Conservation (phyloP, 2,329 filamentous ascomycete species). For the Scytalidium sp. region DNA sequence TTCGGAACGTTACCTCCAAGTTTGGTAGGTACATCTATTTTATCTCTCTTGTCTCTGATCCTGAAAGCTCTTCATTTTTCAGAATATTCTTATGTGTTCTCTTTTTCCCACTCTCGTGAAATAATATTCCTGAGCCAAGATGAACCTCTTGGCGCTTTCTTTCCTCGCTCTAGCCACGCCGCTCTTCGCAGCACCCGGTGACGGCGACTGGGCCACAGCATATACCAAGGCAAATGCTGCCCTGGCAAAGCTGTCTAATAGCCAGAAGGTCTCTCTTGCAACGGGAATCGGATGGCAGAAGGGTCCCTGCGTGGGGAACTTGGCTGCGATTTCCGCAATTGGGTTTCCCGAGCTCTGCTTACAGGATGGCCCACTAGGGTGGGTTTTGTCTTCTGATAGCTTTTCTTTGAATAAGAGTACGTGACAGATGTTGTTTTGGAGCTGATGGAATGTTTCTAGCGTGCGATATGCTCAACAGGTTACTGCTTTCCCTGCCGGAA, state of each 20-base stretch:
- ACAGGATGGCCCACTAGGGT: slow-evolving; percentile 76
- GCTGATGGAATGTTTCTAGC: slow-evolving; percentile 7
- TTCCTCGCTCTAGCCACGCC: slow-evolving; percentile 14
- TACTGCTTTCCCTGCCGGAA: slow-evolving; percentile 76
- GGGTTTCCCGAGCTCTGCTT: slow-evolving; percentile 73
- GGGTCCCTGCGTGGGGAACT: slow-evolving; percentile 66
- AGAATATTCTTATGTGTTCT: background rate
- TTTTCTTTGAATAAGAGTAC: background rate
- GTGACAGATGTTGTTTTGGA: background rate
- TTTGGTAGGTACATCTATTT: background rate
- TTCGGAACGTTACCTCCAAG: background rate
- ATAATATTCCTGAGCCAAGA: slow-evolving; percentile 2
- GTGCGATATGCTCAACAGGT: slow-evolving; percentile 68
- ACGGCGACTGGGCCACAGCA: slow-evolving; percentile 59
- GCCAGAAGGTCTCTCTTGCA: slow-evolving; percentile 77
- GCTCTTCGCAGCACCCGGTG: slow-evolving; percentile 11
- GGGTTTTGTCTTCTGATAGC: slow-evolving; percentile 2
- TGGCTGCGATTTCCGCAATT: slow-evolving; percentile 51
- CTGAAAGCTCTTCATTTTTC: background rate
- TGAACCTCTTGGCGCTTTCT: slow-evolving; percentile 7
- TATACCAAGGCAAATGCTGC: slow-evolving; percentile 67
- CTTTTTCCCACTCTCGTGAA: background rate
- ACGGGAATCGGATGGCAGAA: slow-evolving; percentile 75
- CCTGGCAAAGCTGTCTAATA: slow-evolving; percentile 65
- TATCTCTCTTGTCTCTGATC: background rate